These are phyloP conservation scores for Haplosporangium gracile DNA, from an alignment of 192 early-diverging fungal genomes.

Conservation along the genomic window DNA sequence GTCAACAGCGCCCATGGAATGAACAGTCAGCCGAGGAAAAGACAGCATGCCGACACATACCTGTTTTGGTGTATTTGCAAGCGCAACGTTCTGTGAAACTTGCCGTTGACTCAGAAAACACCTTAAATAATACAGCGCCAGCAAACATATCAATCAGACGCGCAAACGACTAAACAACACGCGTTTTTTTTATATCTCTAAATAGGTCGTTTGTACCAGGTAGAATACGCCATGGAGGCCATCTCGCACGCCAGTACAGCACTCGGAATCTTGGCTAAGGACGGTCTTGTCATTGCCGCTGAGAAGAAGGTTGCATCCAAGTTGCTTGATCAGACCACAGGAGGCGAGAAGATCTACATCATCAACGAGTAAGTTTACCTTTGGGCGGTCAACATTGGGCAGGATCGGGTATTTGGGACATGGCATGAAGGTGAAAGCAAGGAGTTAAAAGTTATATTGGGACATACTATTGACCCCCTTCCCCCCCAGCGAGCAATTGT, in stretches of 20 bases:
- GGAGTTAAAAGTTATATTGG: too few species aligned
- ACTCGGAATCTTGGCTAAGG: slow-evolving; percentile 90
- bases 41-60: too few species aligned
- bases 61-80: too few species aligned
- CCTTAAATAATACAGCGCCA: not conserved
- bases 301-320: slow-evolving; percentile 97
- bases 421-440: too few species aligned
- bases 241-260: slow-evolving; percentile 97
- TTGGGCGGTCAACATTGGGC: not conserved
- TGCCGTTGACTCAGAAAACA: not conserved
- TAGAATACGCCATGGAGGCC: slow-evolving; percentile 99
- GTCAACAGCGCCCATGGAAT: not conserved
- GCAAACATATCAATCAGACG: not conserved
- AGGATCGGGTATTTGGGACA: slow-evolving; percentile 1
- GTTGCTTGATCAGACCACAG: slow-evolving; percentile 87
- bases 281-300: slow-evolving; percentile 97
- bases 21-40: not conserved
- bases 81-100: too few species aligned
- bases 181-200: not conserved
- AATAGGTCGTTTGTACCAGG: slow-evolving; percentile 86
- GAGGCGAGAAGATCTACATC: slow-evolving; percentile 96
- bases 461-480: too few species aligned
- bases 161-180: not conserved
- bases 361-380: slow-evolving; percentile 86
- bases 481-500: too few species aligned